A percentile compares a stretch with the other conserved stretches of the same genome.
Conservation (phyloP, 1,284 basidiomycete genomes). For the Hypsizygus ulmarius region DNA sequence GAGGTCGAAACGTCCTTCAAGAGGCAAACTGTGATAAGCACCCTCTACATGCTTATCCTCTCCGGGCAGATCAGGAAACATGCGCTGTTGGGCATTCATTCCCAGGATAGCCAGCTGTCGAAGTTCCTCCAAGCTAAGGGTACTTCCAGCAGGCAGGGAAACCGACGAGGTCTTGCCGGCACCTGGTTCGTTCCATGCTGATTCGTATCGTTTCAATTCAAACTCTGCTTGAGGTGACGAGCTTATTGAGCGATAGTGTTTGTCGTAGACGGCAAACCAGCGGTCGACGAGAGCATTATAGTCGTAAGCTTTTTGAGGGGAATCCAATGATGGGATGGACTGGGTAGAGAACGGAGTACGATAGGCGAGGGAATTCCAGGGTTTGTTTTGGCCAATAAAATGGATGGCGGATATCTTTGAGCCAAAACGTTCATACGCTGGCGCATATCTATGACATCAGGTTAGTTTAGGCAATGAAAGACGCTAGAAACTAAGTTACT, state of each 20-base stretch:
- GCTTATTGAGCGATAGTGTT: slow-evolving; percentile 66
- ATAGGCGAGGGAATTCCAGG: slow-evolving; percentile 77
- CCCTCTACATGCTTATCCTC: slow-evolving; percentile 46
- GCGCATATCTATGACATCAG: slow-evolving; percentile 70
- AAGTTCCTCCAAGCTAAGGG: slow-evolving; percentile 67
- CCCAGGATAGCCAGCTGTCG: slow-evolving; percentile 66
- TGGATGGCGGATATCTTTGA: slow-evolving; percentile 87
- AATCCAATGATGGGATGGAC: slow-evolving; percentile 24
- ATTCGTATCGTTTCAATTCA: slow-evolving; percentile 64
- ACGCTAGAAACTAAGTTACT: slow-evolving; percentile 33
- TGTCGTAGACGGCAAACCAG: slow-evolving; percentile 92
- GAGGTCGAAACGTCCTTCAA: slow-evolving; percentile 84
- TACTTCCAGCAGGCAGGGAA: slow-evolving; percentile 24
- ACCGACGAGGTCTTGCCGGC: slow-evolving; percentile 27
- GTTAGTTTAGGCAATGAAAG: slow-evolving; percentile 23
- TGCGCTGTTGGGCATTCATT: slow-evolving; percentile 33
- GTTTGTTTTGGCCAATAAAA: slow-evolving; percentile 93
- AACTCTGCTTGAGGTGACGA: slow-evolving; percentile 49
- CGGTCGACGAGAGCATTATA: slow-evolving; percentile 80
- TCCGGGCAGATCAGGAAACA: slow-evolving; percentile 12
- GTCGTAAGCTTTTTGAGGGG: slow-evolving; percentile 56
- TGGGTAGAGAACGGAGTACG: slow-evolving; percentile 53
- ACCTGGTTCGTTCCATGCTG: slow-evolving; percentile 67
- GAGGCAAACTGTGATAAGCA: slow-evolving; percentile 75
- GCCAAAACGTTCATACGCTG: slow-evolving; percentile 92